These are phyloP conservation scores for Hypoxylon sp. DNA, from an alignment of 2,329 filamentous ascomycete species.

Conservation along the genomic window DNA sequence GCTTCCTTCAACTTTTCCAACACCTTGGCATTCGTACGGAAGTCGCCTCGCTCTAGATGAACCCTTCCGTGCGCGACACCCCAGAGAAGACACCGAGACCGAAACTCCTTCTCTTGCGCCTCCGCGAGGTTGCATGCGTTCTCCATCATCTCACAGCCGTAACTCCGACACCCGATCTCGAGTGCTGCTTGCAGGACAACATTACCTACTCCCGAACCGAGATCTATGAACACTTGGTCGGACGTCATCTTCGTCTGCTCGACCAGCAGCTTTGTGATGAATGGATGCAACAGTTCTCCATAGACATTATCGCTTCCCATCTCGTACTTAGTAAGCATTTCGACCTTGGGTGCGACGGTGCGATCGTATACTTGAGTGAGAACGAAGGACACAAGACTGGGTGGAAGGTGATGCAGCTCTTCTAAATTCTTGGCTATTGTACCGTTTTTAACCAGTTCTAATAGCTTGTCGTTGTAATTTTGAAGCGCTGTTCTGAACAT, in stretches of 20 bases:
- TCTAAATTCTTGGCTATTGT: slow-evolving; percentile 77
- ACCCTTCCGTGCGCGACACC: slow-evolving; percentile 82
- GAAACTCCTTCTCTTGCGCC: slow-evolving; percentile 83
- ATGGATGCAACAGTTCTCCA: slow-evolving; percentile 86
- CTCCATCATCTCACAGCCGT: slow-evolving; percentile 96
- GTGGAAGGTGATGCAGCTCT: slow-evolving; percentile 71
- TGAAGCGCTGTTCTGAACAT: slow-evolving; percentile 78
- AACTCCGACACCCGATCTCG: slow-evolving; percentile 91
- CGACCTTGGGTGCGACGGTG: slow-evolving; percentile 88
- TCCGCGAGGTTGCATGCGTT: slow-evolving; percentile 86
- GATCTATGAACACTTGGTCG: slow-evolving; percentile 87
- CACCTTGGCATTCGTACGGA: slow-evolving; percentile 77
- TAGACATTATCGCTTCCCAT: slow-evolving; percentile 94
- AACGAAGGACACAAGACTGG: slow-evolving; percentile 80
- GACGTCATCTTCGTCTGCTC: slow-evolving; percentile 80
- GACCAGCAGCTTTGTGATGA: slow-evolving; percentile 83
- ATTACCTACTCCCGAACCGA: slow-evolving; percentile 96
- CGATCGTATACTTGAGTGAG: slow-evolving; percentile 89
- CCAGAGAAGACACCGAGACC: slow-evolving; percentile 87
- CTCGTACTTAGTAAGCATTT: slow-evolving; percentile 83
- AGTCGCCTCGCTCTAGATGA: slow-evolving; percentile 84
- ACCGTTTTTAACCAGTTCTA: slow-evolving; percentile 71
- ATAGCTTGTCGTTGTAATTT: slow-evolving; percentile 79
- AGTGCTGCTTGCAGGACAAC: slow-evolving; percentile 93
- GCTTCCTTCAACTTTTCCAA: slow-evolving; percentile 79